phyloP scores from a whole-genome alignment of 192 early-diverging fungal species.

The Backusella liffmaniae region DNA sequence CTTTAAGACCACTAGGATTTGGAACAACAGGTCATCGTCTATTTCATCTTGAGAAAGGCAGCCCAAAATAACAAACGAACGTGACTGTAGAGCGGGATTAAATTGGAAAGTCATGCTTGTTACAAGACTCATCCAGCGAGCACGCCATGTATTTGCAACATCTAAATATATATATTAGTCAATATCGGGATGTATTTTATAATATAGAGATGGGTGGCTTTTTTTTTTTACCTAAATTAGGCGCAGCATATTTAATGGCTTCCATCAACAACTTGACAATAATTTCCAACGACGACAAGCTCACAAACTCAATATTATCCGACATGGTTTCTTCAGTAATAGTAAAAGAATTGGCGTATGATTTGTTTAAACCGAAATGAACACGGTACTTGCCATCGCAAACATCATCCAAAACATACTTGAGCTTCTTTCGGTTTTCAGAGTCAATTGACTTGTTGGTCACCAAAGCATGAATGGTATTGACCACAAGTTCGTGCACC shows the following conservation, averaged over 20 bases:
- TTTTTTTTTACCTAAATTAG: conserved; percentile 49
- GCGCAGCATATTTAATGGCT: conserved; percentile 61
- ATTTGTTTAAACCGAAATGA: conserved; percentile 69
- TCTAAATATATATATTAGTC: conserved; percentile 39
- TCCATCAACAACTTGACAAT: conserved; percentile 63
- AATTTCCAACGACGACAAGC: conserved; percentile 42
- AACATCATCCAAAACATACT: conserved; percentile 67
- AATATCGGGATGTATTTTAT: background rate
- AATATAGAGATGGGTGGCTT: background rate
- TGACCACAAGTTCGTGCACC: conserved; percentile 87
- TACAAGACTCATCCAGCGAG: conserved; percentile 90
- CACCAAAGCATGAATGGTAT: conserved; percentile 78
- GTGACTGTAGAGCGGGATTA: conserved; percentile 88
- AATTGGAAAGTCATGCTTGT: conserved; percentile 87
- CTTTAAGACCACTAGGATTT: conserved; percentile 81
- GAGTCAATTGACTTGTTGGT: conserved; percentile 51
- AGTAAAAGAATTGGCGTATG: conserved; percentile 62
- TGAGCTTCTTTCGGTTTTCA: conserved; percentile 47
- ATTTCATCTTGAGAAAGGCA: conserved; percentile 82
- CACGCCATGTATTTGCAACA: conserved; percentile 74
- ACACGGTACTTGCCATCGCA: conserved; percentile 73
- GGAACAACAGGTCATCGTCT: conserved; percentile 87
- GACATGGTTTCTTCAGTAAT: conserved; percentile 49
- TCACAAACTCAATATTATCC: conserved; percentile 43
- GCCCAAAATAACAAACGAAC: conserved; percentile 88